A percentile compares a stretch with the other conserved stretches of the same genome.
Evolutionary conservation across 1,284 basidiomycete genomes (phyloP).

Genomic region (Moniliophthora roreri): DNA sequence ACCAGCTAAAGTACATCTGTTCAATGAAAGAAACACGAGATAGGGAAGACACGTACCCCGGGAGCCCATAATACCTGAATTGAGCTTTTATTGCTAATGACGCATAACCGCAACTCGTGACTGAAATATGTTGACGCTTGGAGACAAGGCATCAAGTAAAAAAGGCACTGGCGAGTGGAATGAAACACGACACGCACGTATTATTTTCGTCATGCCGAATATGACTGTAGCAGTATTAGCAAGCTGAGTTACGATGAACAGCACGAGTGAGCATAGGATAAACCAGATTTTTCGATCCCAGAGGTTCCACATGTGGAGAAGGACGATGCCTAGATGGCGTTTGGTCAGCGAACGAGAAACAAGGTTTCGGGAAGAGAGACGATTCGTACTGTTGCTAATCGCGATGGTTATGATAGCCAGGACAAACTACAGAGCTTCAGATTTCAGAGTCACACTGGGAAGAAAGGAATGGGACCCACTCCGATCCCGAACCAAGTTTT

Average conservation of each 20-base stretch:
- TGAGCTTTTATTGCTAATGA: neutral
- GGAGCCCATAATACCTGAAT: constrained; percentile 3
- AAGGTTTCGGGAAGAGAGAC: neutral
- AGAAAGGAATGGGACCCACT: constrained; percentile 15
- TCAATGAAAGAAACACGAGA: neutral
- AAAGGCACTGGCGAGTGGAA: neutral
- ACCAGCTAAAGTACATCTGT: neutral
- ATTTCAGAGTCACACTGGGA: neutral
- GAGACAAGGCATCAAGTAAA: too few species aligned
- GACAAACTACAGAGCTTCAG: constrained; percentile 1
- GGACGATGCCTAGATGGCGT: constrained; percentile 1
- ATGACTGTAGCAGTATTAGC: neutral
- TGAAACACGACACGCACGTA: neutral
- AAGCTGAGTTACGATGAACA: constrained; percentile 1
- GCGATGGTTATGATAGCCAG: neutral
- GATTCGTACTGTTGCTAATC: neutral
- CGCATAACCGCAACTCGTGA: neutral
- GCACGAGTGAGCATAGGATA: neutral
- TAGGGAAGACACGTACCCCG: constrained; percentile 3
- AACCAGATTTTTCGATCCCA: constrained; percentile 3
- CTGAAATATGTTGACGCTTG: neutral
- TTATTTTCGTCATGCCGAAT: neutral
- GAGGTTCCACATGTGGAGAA: constrained; percentile 12
- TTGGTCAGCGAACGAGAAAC: neutral
- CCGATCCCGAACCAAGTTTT: constrained; percentile 31